phyloP scores from a whole-genome alignment of 805 yeast species.

The Cyberlindnera maclurae region DNA sequence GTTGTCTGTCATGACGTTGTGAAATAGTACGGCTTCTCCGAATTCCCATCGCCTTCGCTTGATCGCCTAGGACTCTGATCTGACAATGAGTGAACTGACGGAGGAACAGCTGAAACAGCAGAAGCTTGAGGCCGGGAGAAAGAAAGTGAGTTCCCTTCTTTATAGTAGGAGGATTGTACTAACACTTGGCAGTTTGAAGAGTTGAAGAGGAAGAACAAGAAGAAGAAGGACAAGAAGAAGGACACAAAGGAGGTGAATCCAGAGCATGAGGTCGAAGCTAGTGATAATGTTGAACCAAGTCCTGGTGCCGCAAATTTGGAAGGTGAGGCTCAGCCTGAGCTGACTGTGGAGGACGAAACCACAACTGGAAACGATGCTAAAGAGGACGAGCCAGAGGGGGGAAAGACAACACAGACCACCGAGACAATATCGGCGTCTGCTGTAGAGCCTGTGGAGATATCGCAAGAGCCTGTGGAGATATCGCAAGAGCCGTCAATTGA shows the following conservation, averaged over 20 bases:
- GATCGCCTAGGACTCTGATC: no score
- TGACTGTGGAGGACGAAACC: slow-evolving; percentile 4
- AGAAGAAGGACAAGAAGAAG: slow-evolving; percentile 27
- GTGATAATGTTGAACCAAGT: slow-evolving; percentile 10
- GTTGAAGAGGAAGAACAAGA: slow-evolving; percentile 52
- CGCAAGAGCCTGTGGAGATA: not conserved
- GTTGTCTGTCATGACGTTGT: no score
- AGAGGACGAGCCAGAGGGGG: slow-evolving; percentile 3
- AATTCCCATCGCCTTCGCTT: no score
- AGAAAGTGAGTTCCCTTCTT: slow-evolving; percentile 35
- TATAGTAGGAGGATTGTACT: not conserved
- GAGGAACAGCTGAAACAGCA: slow-evolving; percentile 41
- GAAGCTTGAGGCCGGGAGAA: slow-evolving; percentile 67
- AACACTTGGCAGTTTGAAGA: slow-evolving; percentile 42
- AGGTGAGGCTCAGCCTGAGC: not conserved
- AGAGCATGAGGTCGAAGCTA: slow-evolving; percentile 13
- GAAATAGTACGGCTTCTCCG: no score
- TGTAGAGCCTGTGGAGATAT: not conserved
- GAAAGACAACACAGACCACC: slow-evolving; percentile 2
- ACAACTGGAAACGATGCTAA: slow-evolving; percentile 3
- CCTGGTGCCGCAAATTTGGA: not conserved
- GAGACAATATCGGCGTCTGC: not conserved
- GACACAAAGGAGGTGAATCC: slow-evolving; percentile 3
- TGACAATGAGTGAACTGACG: slow-evolving; percentile 18
- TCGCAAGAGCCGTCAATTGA: slow-evolving; percentile 3